Evolutionary conservation across 2,329 filamentous ascomycete genomes (phyloP), one percentile per base, ranked within the genome.

Genomic region (Colletotrichum sp.): DNA sequence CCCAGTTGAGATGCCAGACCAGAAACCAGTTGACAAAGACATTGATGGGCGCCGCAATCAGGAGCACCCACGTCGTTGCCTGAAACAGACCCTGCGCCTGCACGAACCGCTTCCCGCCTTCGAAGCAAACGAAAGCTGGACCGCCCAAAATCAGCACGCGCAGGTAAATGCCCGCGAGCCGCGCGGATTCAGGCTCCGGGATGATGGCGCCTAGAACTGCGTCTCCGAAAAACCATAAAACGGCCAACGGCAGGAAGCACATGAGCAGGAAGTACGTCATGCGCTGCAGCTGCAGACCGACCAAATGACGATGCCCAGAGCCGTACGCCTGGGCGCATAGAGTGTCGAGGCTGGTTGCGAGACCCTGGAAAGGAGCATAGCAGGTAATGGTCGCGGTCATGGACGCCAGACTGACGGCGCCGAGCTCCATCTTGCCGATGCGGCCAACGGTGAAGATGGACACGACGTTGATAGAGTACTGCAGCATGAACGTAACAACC

Each of bases 321-420:
- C 97, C 96, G 82, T 98, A 99, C 1, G 97, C 96, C 84, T 99
- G 96, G 0, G 96, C 92, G 83, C 96, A 98, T 4, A 99, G 92
- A 0, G 96, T 99, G 84, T 99, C 96, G 48, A 99, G 88, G 78
- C 94, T 95, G 6, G 96, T 99, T 1, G 96, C 94, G 16, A 99
- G 89, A n/a, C 96, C 94, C 81, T 96, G 94, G 81, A 95, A 94
- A 18, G 95, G 92, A 1, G 93, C 94, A 80, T 94, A 93, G 74
- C 94, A 95, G 16, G 91, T 94, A 79, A 97, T 96, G 78, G 92
- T 95, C 32, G 93, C 93, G 3, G 94, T 95, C 94, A 96, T 96
- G 80, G 93, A 93, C 77, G 86, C 86, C 79, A 88, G 81, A 32
- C 85, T 87, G 28, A 88, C 86, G 64, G 86, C 86, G 30, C 86